These are phyloP conservation scores for Multifurca ochricompacta DNA, from an alignment of 768 basidiomycete species.

Conservation along the genomic window DNA sequence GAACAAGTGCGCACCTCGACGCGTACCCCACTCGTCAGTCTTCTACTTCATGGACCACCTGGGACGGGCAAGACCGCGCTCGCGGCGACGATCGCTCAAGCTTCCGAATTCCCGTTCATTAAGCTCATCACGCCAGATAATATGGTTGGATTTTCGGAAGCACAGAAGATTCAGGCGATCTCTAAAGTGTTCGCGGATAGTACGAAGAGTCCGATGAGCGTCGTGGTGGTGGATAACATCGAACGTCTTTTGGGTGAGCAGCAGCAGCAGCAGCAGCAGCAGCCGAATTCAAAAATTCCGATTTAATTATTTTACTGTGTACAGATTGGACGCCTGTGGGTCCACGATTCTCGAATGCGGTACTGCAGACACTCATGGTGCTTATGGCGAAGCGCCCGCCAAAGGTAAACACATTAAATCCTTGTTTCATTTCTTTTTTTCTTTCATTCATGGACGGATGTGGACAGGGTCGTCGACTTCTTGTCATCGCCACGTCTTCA, in stretches of 20 bases:
- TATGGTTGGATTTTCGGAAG: slow-evolving; percentile 95
- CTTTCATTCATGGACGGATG: background rate
- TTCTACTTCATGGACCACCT: slow-evolving; percentile 82
- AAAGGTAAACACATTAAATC: slow-evolving; percentile 46
- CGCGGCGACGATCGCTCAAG: slow-evolving; percentile 88
- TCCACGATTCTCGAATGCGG: slow-evolving; percentile 90
- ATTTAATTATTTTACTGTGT: background rate
- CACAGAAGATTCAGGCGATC: slow-evolving; percentile 85
- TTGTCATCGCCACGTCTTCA: slow-evolving; percentile 90
- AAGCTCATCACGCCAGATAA: slow-evolving; percentile 92
- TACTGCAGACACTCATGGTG: slow-evolving; percentile 85
- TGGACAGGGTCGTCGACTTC: slow-evolving; percentile 68
- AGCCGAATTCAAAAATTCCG: background rate
- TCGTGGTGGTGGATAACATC: slow-evolving; percentile 91
- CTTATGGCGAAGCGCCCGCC: slow-evolving; percentile 85
- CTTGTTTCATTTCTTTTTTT: background rate
- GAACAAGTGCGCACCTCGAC: slow-evolving; percentile 90
- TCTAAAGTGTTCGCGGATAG: slow-evolving; percentile 91
- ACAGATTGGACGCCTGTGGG: slow-evolving; percentile 96
- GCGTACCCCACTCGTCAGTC: slow-evolving; percentile 85
- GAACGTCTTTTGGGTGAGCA: slow-evolving; percentile 82
- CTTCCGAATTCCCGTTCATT: slow-evolving; percentile 95
- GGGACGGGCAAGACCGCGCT: slow-evolving; percentile 93
- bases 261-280: background rate
- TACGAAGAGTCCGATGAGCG: slow-evolving; percentile 95